Conservation (phyloP, 768 basidiomycete genomes). For the Dentipellis sp. region DNA sequence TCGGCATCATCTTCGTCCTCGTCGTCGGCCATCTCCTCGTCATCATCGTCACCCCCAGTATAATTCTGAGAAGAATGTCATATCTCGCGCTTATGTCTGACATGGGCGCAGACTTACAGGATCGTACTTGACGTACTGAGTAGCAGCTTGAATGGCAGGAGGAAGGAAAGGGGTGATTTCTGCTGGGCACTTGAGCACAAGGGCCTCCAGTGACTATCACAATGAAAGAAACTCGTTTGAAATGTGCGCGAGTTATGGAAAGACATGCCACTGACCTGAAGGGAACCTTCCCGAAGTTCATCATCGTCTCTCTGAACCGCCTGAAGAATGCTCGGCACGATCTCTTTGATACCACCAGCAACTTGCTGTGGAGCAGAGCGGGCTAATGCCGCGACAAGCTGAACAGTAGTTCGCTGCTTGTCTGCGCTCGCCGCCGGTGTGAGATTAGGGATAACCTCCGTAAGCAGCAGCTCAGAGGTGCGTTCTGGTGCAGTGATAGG, state of each 20-base stretch:
- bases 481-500: constrained; percentile 57
- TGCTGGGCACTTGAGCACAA: constrained; percentile 75
- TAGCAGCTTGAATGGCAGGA: constrained; percentile 60
- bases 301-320: constrained; percentile 71
- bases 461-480: constrained; percentile 51
- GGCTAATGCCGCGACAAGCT: constrained; percentile 72
- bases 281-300: constrained; percentile 69
- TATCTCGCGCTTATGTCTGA: background rate
- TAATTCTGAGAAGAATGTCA: constrained; percentile 49
- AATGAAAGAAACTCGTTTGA: background rate
- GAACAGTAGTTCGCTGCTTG: constrained; percentile 69
- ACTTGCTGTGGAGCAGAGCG: constrained; percentile 65
- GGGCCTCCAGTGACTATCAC: constrained; percentile 68
- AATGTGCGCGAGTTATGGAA: background rate
- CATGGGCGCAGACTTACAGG: constrained; percentile 47
- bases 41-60: constrained; percentile 62
- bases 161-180: constrained; percentile 70
- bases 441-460: constrained; percentile 53
- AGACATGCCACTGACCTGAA: constrained; percentile 45
- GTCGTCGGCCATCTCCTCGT: constrained; percentile 51
- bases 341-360: constrained; percentile 45
- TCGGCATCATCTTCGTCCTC: constrained; percentile 79
- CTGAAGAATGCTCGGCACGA: constrained; percentile 65
- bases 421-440: constrained; percentile 43
- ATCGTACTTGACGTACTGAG: constrained; percentile 83